Base-by-base conservation (phyloP, 2,329 filamentous ascomycete genomes). In the Cadophora malorum region DNA sequence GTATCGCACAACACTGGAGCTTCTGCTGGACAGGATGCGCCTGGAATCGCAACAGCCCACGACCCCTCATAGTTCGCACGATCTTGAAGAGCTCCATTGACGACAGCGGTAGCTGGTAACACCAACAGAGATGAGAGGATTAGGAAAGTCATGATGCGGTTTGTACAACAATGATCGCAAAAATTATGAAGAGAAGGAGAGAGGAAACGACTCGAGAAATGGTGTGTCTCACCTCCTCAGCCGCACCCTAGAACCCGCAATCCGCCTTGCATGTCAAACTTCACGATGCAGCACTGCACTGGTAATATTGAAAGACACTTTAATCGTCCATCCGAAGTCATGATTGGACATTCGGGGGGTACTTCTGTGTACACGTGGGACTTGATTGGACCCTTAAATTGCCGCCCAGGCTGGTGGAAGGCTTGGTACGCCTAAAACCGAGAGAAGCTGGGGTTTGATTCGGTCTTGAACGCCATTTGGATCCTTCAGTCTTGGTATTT, bases 401-500 rank as follows among this genome's bases (percentile, higher is more conserved):
- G 55, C 55, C 9, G 28, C 28, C 28, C 28, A 28, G 35, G 35
- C 35, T 3, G 38, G 56, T 23, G n/a, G 1, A 60, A 45, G n/a
- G 33, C 38, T 25, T 41, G 35, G 33, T 25, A 60, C 14, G 35
- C 35, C 56, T 28, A 45, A 41, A 60, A 4, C 21, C 33, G 10
- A 41, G 28, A 28, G 9, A 21, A 28, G n/a, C n/a, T 41, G 9
- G 56, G 33, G 21, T 45, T 6, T 60, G 56, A 59, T 60, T 60
- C 35, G 56, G 23, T 60, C 56, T 60, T 60, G n/a, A 28, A 45
- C 12, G n/a, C 35, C 35, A 28, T 28, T 19, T 28, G 21, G n/a
- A 60, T 60, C 56, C 56, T 60, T 45, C 38, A 41, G 33, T n/a
- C 56, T 60, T 60, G 56, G 56, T 60, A 60, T 60, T 60, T 41